These are phyloP conservation scores for Aureobasidium melanogenum DNA, from an alignment of 2,329 filamentous ascomycete species.

Conservation along the genomic window DNA sequence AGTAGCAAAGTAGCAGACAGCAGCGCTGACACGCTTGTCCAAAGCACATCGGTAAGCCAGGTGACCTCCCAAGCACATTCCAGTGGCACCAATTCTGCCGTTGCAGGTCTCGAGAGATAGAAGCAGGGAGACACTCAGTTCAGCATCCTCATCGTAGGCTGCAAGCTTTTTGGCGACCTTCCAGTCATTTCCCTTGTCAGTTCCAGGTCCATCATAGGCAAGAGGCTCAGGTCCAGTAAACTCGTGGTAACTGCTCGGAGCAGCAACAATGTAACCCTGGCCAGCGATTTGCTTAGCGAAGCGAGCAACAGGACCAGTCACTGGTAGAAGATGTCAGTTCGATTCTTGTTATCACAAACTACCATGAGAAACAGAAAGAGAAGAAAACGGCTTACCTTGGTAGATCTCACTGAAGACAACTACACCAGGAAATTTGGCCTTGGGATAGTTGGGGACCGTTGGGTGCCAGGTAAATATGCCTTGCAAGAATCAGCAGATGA, in stretches of 20 bases:
- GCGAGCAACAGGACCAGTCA: slow-evolving; percentile 80
- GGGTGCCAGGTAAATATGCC: slow-evolving; percentile 88
- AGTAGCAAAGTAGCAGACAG: slow-evolving; percentile 84
- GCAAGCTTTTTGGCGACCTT: slow-evolving; percentile 72
- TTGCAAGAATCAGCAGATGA: slow-evolving; percentile 29
- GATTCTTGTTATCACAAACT: too few species aligned
- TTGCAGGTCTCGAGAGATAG: slow-evolving; percentile 47
- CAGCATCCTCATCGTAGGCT: slow-evolving; percentile 64
- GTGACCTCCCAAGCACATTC: slow-evolving; percentile 92
- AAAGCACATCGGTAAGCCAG: slow-evolving; percentile 66
- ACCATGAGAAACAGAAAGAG: background rate
- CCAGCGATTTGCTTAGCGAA: slow-evolving; percentile 88
- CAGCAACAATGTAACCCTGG: slow-evolving; percentile 87
- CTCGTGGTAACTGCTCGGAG: slow-evolving; percentile 86
- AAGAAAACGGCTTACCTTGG: slow-evolving; percentile 53
- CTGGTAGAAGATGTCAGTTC: slow-evolving; percentile 35
- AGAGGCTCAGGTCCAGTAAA: slow-evolving; percentile 79
- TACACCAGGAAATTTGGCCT: slow-evolving; percentile 82
- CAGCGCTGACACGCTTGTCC: slow-evolving; percentile 65
- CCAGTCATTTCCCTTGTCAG: slow-evolving; percentile 77
- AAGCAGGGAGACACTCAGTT: slow-evolving; percentile 33
- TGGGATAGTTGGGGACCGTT: slow-evolving; percentile 72
- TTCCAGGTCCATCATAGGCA: slow-evolving; percentile 79
- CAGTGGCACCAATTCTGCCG: slow-evolving; percentile 67
- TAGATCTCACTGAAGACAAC: slow-evolving; percentile 92